These are phyloP conservation scores for Allantophomopsis lycopodina DNA, from an alignment of 2,329 filamentous ascomycete genomes.

Conservation along the genomic window DNA sequence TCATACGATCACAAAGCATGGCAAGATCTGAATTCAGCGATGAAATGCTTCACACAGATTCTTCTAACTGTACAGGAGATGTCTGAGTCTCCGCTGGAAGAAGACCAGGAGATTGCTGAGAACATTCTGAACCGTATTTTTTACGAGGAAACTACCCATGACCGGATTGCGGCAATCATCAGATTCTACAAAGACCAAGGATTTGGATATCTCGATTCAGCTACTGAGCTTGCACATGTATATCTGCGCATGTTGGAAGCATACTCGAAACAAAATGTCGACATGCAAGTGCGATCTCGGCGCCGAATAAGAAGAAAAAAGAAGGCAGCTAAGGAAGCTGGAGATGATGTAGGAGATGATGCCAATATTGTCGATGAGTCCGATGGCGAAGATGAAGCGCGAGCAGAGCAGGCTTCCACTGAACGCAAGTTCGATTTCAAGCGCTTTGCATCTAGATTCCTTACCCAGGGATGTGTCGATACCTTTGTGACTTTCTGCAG, in stretches of 20 bases:
- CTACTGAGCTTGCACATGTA: constrained; percentile 81
- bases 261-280: constrained; percentile 89
- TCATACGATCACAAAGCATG: constrained; percentile 74
- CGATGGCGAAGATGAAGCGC: constrained; percentile 60
- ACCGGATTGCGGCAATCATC: constrained; percentile 68
- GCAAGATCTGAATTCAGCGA: constrained; percentile 73
- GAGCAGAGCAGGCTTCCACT: constrained; percentile 55
- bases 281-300: constrained; percentile 82
- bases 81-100: constrained; percentile 68
- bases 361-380: constrained; percentile 47
- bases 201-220: constrained; percentile 84
- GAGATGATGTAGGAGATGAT: constrained; percentile 25
- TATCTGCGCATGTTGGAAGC: constrained; percentile 84
- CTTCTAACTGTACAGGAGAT: constrained; percentile 87
- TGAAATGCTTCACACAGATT: constrained; percentile 93
- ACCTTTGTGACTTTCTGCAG: constrained; percentile 72
- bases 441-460: constrained; percentile 68
- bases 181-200: constrained; percentile 87
- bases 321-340: constrained; percentile 38
- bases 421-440: constrained; percentile 94
- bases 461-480: constrained; percentile 73
- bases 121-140: constrained; percentile 97
- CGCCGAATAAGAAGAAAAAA: constrained; percentile 61
- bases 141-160: constrained; percentile 91
- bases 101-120: constrained; percentile 96